A percentile compares a stretch with the other conserved stretches of the same genome.
phyloP scores from a whole-genome alignment of 306 rosid species.

The Vachellia pachyceras region DNA sequence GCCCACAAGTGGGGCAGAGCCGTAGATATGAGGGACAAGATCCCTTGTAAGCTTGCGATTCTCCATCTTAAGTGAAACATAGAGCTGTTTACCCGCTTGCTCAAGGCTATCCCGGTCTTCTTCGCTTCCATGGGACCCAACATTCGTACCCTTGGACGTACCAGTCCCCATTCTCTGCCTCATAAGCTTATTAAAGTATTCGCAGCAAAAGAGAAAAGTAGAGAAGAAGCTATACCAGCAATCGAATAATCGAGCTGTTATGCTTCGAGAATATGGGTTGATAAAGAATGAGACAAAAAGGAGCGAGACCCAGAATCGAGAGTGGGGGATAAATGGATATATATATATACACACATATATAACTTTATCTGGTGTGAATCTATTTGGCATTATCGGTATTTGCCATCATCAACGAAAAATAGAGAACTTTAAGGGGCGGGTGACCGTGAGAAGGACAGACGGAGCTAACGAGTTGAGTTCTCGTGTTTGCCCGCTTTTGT shows the following conservation, averaged over 20 bases:
- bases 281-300: constrained; percentile 7
- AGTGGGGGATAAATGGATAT: constrained; percentile 38
- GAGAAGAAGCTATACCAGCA: background rate
- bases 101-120: constrained; percentile 58
- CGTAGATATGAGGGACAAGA: constrained; percentile 89
- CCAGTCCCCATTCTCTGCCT: constrained; percentile 71
- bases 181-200: background rate
- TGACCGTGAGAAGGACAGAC: background rate
- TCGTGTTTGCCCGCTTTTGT: background rate
- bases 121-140: constrained; percentile 52
- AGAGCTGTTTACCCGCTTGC: constrained; percentile 84
- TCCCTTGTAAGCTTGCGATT: constrained; percentile 75
- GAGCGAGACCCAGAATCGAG: constrained; percentile 21
- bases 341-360: too few relatives aligned
- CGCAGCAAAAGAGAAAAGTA: background rate
- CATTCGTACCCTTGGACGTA: constrained; percentile 60
- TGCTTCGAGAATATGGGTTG: constrained; percentile 18
- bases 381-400: constrained; percentile 18
- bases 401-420: background rate
- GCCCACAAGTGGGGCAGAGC: constrained; percentile 89
- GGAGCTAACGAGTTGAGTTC: background rate
- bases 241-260: background rate
- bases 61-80: constrained; percentile 94
- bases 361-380: constrained; percentile 8
- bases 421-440: background rate